These are phyloP conservation scores for Vanrija sp. DNA, from an alignment of 1,284 basidiomycete species.

Conservation along the genomic window DNA sequence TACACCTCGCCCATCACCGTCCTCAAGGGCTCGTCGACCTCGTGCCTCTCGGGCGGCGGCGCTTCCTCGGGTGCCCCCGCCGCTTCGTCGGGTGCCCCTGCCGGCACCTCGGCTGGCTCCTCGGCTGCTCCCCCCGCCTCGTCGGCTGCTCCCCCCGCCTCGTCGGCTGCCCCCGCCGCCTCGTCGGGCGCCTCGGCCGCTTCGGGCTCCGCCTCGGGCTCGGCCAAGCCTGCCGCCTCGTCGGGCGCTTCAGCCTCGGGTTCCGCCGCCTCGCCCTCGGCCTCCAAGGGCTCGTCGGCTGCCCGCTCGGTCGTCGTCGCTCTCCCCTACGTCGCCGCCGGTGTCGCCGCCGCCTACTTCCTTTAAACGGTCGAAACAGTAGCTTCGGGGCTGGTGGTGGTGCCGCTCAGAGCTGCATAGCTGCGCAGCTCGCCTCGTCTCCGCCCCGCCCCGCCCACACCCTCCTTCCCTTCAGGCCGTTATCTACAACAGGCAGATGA, in stretches of 20 bases:
- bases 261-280: slow-evolving; percentile 12
- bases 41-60: slow-evolving; percentile 22
- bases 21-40: slow-evolving; percentile 21
- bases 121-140: slow-evolving; percentile 3
- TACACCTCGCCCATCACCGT: slow-evolving; percentile 37
- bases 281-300: slow-evolving; percentile 13
- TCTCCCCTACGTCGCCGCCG: slow-evolving; percentile 32
- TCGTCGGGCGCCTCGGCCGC: slow-evolving; percentile 4
- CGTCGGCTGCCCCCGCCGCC: slow-evolving; percentile 9
- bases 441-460: too few species aligned
- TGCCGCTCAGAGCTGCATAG: too few species aligned
- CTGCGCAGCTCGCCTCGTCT: too few species aligned
- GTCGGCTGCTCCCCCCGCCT: slow-evolving; percentile 5
- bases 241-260: slow-evolving; percentile 1
- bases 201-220: not conserved
- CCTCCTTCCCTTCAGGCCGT: too few species aligned
- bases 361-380: not conserved
- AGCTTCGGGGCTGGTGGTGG: too few species aligned
- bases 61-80: not conserved
- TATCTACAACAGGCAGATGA: too few species aligned
- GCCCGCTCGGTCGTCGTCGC: slow-evolving; percentile 24
- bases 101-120: not conserved
- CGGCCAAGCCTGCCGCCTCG: slow-evolving; percentile 1
- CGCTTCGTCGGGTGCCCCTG: slow-evolving; percentile 4
- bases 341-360: slow-evolving; percentile 26